Percentiles rank a stretch among this genome's conserved stretches.
Evolutionary conservation across 164 flowering plant genomes (phyloP).

Genomic region (Paratinospora sagittata): DNA sequence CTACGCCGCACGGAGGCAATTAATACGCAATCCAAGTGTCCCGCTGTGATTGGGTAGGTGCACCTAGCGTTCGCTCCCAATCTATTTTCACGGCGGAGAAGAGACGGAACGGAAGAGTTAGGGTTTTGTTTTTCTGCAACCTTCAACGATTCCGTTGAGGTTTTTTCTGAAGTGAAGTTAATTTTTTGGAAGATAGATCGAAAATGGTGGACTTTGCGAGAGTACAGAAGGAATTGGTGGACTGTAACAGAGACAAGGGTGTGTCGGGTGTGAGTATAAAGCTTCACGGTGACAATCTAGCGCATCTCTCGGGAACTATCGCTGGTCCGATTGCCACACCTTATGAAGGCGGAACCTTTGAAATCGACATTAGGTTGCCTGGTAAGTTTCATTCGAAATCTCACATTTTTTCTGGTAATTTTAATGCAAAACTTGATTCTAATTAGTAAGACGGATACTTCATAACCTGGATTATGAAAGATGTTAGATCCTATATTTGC

Average conservation of each 20-base stretch:
- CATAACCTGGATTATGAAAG: no score
- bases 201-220: slow-evolving; percentile 73
- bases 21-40: no score
- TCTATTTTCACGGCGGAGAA: no score
- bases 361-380: slow-evolving; percentile 71
- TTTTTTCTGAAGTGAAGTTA: no score
- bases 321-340: slow-evolving; percentile 86
- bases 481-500: no score
- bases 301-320: slow-evolving; percentile 64
- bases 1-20: no score
- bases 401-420: background rate
- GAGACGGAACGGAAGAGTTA: no score
- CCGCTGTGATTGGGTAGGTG: no score
- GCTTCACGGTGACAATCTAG: slow-evolving; percentile 51
- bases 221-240: slow-evolving; percentile 84
- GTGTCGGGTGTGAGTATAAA: slow-evolving; percentile 57
- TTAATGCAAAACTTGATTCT: background rate
- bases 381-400: slow-evolving; percentile 29
- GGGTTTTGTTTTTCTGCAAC: no score
- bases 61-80: no score
- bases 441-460: no score
- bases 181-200: background rate
- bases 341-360: slow-evolving; percentile 79
- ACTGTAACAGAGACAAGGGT: slow-evolving; percentile 54
- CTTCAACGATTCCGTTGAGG: no score